Base-by-base conservation (phyloP, 1,284 basidiomycete species). In the Moesziomyces antarcticus region DNA sequence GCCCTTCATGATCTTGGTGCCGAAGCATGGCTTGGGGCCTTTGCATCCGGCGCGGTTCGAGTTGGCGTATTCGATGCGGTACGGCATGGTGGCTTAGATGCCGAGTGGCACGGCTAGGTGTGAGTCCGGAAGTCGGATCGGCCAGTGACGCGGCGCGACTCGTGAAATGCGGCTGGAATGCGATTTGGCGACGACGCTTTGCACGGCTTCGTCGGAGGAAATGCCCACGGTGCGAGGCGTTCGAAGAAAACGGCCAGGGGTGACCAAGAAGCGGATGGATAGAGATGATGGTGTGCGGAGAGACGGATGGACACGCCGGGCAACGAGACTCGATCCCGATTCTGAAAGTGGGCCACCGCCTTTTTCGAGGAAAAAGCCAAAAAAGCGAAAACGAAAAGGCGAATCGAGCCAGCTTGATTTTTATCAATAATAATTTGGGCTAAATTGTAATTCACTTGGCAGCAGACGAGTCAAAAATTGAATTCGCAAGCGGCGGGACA, bases 1-100 rank as follows among this genome's bases (percentile, higher is more conserved):
- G 58, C 89, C 92, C 85, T 95, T 95, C 5, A 62, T 78, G 71
- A 96, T 91, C 48, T 87, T 79, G 22, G 89, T 92, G 46, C 92
- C 92, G 88, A 82, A 77, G 85, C 93, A 96, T 65, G 93, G 93
- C 85, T 91, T 91, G 40, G 93, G 93, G 91, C 93, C 93, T 87
- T 92, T 93, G 86, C 93, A 96, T 83, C 90, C 90, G 22, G 93
- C 87, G 57, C 93, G 88, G 64, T 85, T 81, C 43, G 75, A 71
- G n/a, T 58, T 44, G 18, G 85, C 78, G 55, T 85, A 76, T 53
- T 70, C 75, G 40, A 77, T 24, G 43, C 75, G 55, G 54, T 79
- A 81, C 3, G 79, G 77, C 77, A 77, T 79, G 35, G 37, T 40
- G 57, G 11, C 16, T 27, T 27, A 18, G 11, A 0, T n/a, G 43